Evolutionary conservation across 805 yeast species (phyloP), one percentile per base, ranked within the genome.

Genomic region (Zygosaccharomyces kombuchaensis): DNA sequence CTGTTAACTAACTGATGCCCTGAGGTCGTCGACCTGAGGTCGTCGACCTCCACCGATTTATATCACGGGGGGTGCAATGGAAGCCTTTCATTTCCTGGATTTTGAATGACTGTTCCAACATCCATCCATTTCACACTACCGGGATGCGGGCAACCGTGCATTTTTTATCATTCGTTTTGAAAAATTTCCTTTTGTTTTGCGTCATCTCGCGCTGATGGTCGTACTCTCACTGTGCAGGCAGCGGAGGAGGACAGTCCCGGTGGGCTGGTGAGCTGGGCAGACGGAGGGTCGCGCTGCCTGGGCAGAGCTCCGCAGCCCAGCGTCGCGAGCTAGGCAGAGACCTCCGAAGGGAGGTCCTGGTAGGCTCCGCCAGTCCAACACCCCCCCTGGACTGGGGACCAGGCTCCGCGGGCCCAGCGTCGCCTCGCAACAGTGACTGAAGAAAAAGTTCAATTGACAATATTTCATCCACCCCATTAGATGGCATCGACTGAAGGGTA

Each of bases 401-500:
- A 16, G 41, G 31, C 37, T 23, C 31, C 36, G 38, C 37, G 44
- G 31, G 37, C 36, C 30, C 31, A 31, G 19, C 16, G 36, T 19
- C 44, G 31, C 34, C 23, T 14, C 37, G 23, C 25, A 34, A 34
- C 45, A 34, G 21, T 17, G 35, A 42, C 26, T 37, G 39, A 42
- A 30, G 45, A 42, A 35, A 42, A 42, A 34, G 38, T 42, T 42
- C 9, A 29, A 34, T 30, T 31, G 25, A 39, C 43, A 39, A 38
- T 7, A 29, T 29, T 43, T 21, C 35, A 27, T 27, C 34, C 21
- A 27, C 34, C 27, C 27, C 31, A 14, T 22, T 38, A 38, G 31
- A 14, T 38, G 41, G 41, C 22, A 27, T 19, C 27, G 41, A 38
- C 19, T 27, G 32, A 7, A 38, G 34, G 41, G 41, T 38, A 38